Percentiles rank a stretch among this genome's conserved stretches.
Conservation (phyloP, 164 flowering plant genomes). For the Vitis cinerea region DNA sequence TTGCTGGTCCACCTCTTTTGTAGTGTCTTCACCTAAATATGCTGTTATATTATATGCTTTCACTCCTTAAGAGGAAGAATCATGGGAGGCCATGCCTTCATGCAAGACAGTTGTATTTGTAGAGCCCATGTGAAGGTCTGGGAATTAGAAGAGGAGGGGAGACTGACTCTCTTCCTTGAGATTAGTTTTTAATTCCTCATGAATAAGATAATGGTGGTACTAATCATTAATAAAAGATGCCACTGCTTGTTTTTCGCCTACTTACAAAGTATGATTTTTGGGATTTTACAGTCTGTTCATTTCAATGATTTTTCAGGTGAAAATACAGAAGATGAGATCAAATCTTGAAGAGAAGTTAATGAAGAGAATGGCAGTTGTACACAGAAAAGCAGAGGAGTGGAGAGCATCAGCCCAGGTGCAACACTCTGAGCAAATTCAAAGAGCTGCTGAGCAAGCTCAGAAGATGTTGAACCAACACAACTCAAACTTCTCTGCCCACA, state of each 20-base stretch:
- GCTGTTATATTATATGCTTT: constrained; percentile 3
- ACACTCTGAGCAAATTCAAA: constrained; percentile 64
- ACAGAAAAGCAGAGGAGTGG: constrained; percentile 88
- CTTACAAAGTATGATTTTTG: not conserved
- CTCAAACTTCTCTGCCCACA: constrained; percentile 19
- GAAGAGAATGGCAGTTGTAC: constrained; percentile 81
- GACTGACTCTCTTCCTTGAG: constrained; percentile 6
- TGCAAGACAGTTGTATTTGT: not conserved
- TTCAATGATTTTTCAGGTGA: constrained; percentile 49
- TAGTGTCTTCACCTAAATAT: constrained; percentile 7
- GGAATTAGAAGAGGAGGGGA: constrained; percentile 9
- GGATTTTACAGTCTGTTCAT: not conserved
- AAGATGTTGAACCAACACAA: constrained; percentile 38
- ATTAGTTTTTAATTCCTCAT: constrained; percentile 8
- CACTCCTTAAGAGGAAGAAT: not conserved
- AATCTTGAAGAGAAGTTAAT: constrained; percentile 83
- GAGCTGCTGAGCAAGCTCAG: constrained; percentile 40
- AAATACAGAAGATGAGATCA: constrained; percentile 87
- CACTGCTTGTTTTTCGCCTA: too few relatives aligned
- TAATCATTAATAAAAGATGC: not conserved
- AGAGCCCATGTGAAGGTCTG: constrained; percentile 27
- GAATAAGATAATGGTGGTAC: not conserved
- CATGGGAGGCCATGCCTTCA: too few relatives aligned
- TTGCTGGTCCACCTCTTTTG: constrained; percentile 19
- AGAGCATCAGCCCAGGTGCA: constrained; percentile 62